Evolutionary conservation across 1,284 basidiomycete species (phyloP), one percentile per base, ranked within the genome.

Genomic region (Irpex sp.): DNA sequence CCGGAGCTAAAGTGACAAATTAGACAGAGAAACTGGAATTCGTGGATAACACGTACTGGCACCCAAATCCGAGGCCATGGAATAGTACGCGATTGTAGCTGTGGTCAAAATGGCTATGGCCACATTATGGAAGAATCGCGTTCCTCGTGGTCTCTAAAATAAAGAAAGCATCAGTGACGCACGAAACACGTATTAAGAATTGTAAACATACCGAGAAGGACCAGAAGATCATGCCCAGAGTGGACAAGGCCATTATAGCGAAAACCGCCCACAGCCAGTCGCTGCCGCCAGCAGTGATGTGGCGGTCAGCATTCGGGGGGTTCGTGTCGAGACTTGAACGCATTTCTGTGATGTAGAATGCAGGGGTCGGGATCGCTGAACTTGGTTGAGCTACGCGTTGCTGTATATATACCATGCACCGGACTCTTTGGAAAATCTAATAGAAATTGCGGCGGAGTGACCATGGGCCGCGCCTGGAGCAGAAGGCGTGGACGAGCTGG

Each of bases 41-140:
- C n/a, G n/a, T n/a, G 37, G 17, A 11, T 19, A 37, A 15, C 21
- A 61, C 60, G 4, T 56, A 61, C 60, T 65, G 9, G 64, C 64
- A 60, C 64, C 64, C 38, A 65, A 61, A 58, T 65, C 64, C 31
- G 64, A 65, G 4, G 64, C 60, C 64, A 65, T 65, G 19, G 64
- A 48, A 36, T 60, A 65, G 52, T 65, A 65, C 8, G 64, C 64
- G 9, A 65, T 54, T n/a, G 64, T 65, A 6, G 64, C 57, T 8
- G 61, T 62, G 11, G 54, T 62, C 11, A 65, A 55, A 40, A 65
- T 62, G 17, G 62, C 40, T 7, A 49, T 55, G 8, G 64, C 64
- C 9, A 65, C 47, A 31, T 65, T 65, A 47, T 65, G 64, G 60
- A 62, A 65, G 19, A 62, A 48, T 3, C 64, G 60, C 1, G 64